These are phyloP conservation scores for Sesbania bispinosa DNA, from an alignment of 306 rosid species.

Conservation along the genomic window DNA sequence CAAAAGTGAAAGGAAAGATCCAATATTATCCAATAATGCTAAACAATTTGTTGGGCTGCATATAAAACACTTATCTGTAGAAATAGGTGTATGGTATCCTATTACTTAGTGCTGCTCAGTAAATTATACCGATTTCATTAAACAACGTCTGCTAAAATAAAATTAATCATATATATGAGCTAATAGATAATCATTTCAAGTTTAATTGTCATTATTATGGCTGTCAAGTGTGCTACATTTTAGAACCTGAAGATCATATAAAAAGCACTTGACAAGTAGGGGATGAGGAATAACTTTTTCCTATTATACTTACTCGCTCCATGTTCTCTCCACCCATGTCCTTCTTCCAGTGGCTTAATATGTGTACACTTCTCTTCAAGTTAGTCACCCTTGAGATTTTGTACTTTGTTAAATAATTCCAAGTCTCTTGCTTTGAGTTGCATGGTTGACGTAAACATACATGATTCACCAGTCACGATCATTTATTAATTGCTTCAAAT, in stretches of 20 bases:
- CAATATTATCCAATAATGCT: not conserved
- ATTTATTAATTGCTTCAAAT: not conserved
- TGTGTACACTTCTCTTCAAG: not conserved
- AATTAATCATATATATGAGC: not conserved
- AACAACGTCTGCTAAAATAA: not conserved
- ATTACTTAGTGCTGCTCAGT: not conserved
- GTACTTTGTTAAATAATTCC: not conserved
- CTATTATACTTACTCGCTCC: too few relatives aligned
- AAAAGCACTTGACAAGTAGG: constrained; percentile 7
- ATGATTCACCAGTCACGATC: not conserved
- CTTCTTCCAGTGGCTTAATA: not conserved
- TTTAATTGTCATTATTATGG: not conserved
- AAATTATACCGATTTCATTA: not conserved
- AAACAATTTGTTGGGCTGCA: too few relatives aligned
- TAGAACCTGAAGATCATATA: constrained; percentile 12
- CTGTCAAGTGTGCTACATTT: not conserved
- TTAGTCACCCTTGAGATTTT: not conserved
- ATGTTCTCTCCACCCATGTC: not conserved
- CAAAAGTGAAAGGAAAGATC: constrained; percentile 5
- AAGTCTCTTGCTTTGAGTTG: not conserved
- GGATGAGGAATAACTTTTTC: constrained; percentile 15
- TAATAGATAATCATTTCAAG: constrained; percentile 4
- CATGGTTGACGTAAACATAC: not conserved
- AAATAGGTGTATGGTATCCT: not conserved
- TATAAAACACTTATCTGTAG: not conserved